phyloP scores from a whole-genome alignment of 495 filamentous ascomycete genomes.

The Ramalina peruviana region DNA sequence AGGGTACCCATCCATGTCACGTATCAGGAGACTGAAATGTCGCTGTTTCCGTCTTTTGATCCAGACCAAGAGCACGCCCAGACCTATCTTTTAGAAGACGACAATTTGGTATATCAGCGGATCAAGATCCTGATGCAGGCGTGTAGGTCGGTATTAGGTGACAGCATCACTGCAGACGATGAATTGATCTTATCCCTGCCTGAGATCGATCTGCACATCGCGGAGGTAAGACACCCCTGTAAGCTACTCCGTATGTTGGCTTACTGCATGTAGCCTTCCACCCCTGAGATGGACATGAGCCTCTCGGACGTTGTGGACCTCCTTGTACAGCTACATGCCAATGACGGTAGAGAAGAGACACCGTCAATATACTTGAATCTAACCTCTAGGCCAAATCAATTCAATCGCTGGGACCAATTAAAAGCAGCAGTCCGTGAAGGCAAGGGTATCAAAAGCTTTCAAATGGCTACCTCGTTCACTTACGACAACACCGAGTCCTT shows the following conservation, averaged over 20 bases:
- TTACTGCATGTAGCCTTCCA: constrained; percentile 1
- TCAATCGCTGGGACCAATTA: constrained; percentile 30
- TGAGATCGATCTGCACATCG: constrained; percentile 52
- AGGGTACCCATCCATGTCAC: constrained; percentile 36
- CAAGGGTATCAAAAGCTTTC: constrained; percentile 38
- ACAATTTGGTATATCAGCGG: constrained; percentile 39
- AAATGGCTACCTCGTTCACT: constrained; percentile 7
- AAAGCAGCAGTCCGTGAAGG: constrained; percentile 37
- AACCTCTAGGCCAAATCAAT: constrained; percentile 33
- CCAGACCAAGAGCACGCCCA: constrained; percentile 44
- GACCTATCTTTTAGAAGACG: constrained; percentile 60
- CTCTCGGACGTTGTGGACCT: constrained; percentile 43
- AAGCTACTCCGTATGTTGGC: not conserved
- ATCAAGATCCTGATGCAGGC: constrained; percentile 48
- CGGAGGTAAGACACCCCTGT: constrained; percentile 44
- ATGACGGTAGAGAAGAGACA: constrained; percentile 41
- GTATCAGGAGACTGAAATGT: constrained; percentile 55
- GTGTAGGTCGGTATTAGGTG: constrained; percentile 50
- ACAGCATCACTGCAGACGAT: constrained; percentile 51
- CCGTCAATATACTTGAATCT: constrained; percentile 45
- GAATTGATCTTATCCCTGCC: constrained; percentile 57
- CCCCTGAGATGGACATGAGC: constrained; percentile 19
- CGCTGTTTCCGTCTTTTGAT: constrained; percentile 52
- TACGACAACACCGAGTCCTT: too few species aligned
- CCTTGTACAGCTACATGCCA: constrained; percentile 40